phyloP scores from a whole-genome alignment of 2,329 filamentous ascomycete genomes.

The Microdochium bolleyi region DNA sequence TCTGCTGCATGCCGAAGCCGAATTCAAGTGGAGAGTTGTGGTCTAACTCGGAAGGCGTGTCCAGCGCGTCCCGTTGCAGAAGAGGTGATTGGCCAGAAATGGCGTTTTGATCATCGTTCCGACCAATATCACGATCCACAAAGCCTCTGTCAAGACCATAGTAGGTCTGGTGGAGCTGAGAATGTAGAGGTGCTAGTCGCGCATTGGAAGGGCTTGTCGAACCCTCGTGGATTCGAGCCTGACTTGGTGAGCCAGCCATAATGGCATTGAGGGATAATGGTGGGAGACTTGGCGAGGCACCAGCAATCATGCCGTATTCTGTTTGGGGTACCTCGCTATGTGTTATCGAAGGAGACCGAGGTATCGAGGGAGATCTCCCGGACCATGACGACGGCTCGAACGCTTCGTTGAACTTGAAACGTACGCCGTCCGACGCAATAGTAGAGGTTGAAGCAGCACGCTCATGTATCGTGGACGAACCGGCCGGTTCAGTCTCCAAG shows the following conservation, averaged over 20 bases:
- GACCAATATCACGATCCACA: slow-evolving; percentile 60
- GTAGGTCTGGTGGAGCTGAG: slow-evolving; percentile 18
- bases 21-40: slow-evolving; percentile 32
- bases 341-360: neutral
- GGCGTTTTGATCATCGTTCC: slow-evolving; percentile 63
- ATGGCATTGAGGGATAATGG: slow-evolving; percentile 60
- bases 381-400: neutral
- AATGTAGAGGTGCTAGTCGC: slow-evolving; percentile 14
- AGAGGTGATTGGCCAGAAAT: slow-evolving; percentile 37
- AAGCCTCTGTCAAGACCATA: slow-evolving; percentile 68
- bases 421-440: slow-evolving; percentile 15
- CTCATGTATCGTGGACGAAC: slow-evolving; percentile 14
- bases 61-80: slow-evolving; percentile 15
- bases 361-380: neutral
- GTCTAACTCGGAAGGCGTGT: slow-evolving; percentile 17
- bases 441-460: slow-evolving; percentile 21
- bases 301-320: slow-evolving; percentile 7
- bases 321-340: neutral
- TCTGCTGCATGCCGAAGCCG: slow-evolving; percentile 36
- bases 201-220: slow-evolving; percentile 11
- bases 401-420: slow-evolving; percentile 14
- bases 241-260: slow-evolving; percentile 41
- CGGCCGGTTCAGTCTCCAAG: slow-evolving; percentile 11
- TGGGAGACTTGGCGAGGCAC: slow-evolving; percentile 14
- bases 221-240: slow-evolving; percentile 12